A percentile compares a stretch with the other conserved stretches of the same genome.
Evolutionary conservation across 257 asterid genomes (phyloP).

Genomic region (Solanum etuberosum): DNA sequence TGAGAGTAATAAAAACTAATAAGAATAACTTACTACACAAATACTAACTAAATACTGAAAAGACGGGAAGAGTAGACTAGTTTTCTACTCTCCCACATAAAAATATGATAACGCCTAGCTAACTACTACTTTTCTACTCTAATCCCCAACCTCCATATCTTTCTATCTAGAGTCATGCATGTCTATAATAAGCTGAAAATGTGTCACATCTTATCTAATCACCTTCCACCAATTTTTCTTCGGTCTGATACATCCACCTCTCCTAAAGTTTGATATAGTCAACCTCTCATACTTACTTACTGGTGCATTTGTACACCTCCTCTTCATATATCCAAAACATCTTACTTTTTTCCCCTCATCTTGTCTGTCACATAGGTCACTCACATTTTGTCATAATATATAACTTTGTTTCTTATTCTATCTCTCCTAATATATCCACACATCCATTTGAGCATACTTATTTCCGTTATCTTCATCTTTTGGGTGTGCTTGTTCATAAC

Average conservation of each 20-base stretch:
- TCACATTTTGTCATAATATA: background rate
- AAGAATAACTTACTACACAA: background rate
- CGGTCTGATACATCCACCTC: background rate
- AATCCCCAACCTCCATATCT: accelerated
- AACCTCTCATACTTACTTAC: background rate
- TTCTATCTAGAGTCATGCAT: background rate
- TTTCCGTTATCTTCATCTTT: background rate
- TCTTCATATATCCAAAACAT: background rate
- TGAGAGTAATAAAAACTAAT: background rate
- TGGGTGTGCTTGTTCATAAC: background rate
- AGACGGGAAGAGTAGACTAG: background rate
- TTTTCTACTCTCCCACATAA: background rate
- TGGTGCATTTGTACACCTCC: background rate
- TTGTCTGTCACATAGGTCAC: background rate
- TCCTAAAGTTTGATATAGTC: background rate
- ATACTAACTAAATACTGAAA: background rate
- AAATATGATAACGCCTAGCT: background rate
- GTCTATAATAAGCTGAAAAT: background rate
- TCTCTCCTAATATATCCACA: background rate
- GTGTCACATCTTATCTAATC: background rate
- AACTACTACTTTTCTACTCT: background rate
- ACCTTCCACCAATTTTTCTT: background rate
- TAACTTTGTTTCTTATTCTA: background rate
- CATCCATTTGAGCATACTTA: background rate
- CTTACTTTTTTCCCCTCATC: background rate